phyloP scores from a whole-genome alignment of 805 yeast genomes.

The Monosporozyma unispora region DNA sequence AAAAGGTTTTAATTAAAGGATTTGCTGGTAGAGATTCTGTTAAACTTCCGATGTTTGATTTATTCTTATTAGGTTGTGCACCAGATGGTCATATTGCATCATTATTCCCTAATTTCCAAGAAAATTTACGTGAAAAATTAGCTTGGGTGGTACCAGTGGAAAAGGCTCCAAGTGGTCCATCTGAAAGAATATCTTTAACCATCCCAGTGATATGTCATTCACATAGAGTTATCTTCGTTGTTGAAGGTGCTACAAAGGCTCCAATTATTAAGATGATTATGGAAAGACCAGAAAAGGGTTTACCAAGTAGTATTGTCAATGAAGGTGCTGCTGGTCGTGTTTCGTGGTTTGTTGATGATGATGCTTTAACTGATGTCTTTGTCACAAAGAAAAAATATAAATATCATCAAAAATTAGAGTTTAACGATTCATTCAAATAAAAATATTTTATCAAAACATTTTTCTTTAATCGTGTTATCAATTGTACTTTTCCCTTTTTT shows the following conservation, averaged over 20 bases:
- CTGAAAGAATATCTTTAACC: conserved; percentile 77
- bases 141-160: conserved; percentile 95
- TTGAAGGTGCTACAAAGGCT: conserved; percentile 92
- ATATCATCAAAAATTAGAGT: conserved; percentile 11
- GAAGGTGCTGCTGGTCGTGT: conserved; percentile 96
- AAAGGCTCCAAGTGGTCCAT: conserved; percentile 85
- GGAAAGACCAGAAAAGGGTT: conserved; percentile 95
- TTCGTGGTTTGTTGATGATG: conserved; percentile 95
- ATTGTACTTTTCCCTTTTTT: not conserved
- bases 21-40: conserved; percentile 96
- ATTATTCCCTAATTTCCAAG: conserved; percentile 82
- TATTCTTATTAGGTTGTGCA: conserved; percentile 89
- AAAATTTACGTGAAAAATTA: conserved; percentile 73
- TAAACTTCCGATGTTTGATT: conserved; percentile 88
- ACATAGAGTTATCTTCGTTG: conserved; percentile 86
- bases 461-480: not conserved
- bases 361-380: conserved; percentile 73
- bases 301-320: conserved; percentile 88
- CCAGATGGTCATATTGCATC: conserved; percentile 98
- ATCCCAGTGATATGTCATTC: conserved; percentile 94
- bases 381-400: conserved; percentile 28
- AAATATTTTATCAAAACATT: not conserved
- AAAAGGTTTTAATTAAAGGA: conserved; percentile 72
- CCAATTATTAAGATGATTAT: conserved; percentile 83
- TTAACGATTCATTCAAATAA: conserved; percentile 4